These are phyloP conservation scores for Aspergillus kassunensis DNA, from an alignment of 495 filamentous ascomycete genomes.

Conservation along the genomic window DNA sequence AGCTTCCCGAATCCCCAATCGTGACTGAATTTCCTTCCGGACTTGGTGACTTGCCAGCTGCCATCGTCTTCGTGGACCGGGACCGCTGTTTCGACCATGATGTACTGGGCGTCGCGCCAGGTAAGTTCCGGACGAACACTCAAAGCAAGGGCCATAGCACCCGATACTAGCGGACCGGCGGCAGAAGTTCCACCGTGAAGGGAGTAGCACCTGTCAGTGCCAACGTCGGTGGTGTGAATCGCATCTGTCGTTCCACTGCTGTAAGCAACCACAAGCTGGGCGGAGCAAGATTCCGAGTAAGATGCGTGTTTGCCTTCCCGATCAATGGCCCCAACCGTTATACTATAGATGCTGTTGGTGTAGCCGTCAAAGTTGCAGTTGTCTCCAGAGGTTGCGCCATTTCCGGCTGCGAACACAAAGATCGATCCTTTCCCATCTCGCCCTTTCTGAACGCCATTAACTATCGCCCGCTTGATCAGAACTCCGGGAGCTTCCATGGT, in stretches of 20 bases:
- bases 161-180: slow-evolving; percentile 86
- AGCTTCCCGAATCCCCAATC: slow-evolving; percentile 94
- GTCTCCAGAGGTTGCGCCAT: slow-evolving; percentile 80
- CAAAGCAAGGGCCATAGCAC: slow-evolving; percentile 88
- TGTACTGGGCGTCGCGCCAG: slow-evolving; percentile 93
- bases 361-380: slow-evolving; percentile 99
- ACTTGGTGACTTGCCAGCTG: slow-evolving; percentile 75
- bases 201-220: slow-evolving; percentile 68
- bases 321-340: slow-evolving; percentile 93
- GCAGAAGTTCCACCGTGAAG: slow-evolving; percentile 94
- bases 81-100: slow-evolving; percentile 79
- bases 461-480: slow-evolving; percentile 83
- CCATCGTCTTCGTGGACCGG: slow-evolving; percentile 69
- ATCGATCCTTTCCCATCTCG: slow-evolving; percentile 81
- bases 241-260: slow-evolving; percentile 84
- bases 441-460: slow-evolving; percentile 87
- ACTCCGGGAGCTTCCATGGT: slow-evolving; percentile 93
- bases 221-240: slow-evolving; percentile 96
- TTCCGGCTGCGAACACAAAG: slow-evolving; percentile 96
- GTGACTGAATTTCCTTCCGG: slow-evolving; percentile 86
- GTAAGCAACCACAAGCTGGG: slow-evolving; percentile 91
- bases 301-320: slow-evolving; percentile 78
- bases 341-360: slow-evolving; percentile 98
- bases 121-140: slow-evolving; percentile 80
- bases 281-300: slow-evolving; percentile 95